These are phyloP conservation scores for Plenodomus biglobosus DNA, from an alignment of 2,329 filamentous ascomycete genomes.

Conservation along the genomic window DNA sequence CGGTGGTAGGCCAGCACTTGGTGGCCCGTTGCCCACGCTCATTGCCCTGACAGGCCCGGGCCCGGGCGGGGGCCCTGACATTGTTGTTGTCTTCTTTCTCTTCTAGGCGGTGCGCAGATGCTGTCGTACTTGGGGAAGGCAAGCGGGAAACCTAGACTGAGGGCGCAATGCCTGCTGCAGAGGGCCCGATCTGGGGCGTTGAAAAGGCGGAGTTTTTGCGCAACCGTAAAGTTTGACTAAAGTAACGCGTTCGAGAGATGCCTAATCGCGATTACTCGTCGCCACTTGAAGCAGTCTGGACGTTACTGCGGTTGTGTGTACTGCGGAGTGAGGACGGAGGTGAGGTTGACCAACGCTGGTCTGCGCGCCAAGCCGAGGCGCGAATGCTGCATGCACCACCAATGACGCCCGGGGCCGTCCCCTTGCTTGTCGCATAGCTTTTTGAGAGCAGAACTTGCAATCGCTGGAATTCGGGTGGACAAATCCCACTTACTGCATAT, in stretches of 20 bases:
- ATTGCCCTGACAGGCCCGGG: constrained; percentile 40
- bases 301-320: constrained; percentile 11
- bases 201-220: neutral
- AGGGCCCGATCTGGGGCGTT: neutral
- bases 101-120: constrained; percentile 12
- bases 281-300: neutral
- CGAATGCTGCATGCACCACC: constrained; percentile 3
- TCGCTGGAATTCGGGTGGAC: too few species aligned
- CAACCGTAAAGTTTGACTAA: neutral
- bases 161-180: constrained; percentile 16
- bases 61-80: constrained; percentile 44
- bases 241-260: too few species aligned
- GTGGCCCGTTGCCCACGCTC: constrained; percentile 49
- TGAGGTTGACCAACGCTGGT: constrained; percentile 24
- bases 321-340: constrained; percentile 28
- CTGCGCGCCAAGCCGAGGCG: constrained; percentile 20
- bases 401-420: too few species aligned
- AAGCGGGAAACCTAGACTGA: neutral
- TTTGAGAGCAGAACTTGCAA: too few species aligned
- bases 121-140: constrained; percentile 24
- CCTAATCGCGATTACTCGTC: too few species aligned
- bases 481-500: too few species aligned
- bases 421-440: too few species aligned
- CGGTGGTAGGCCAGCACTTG: constrained; percentile 42
- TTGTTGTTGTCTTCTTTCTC: constrained; percentile 25